phyloP scores from a whole-genome alignment of 208 protist species.

The Polymyxa betae region DNA sequence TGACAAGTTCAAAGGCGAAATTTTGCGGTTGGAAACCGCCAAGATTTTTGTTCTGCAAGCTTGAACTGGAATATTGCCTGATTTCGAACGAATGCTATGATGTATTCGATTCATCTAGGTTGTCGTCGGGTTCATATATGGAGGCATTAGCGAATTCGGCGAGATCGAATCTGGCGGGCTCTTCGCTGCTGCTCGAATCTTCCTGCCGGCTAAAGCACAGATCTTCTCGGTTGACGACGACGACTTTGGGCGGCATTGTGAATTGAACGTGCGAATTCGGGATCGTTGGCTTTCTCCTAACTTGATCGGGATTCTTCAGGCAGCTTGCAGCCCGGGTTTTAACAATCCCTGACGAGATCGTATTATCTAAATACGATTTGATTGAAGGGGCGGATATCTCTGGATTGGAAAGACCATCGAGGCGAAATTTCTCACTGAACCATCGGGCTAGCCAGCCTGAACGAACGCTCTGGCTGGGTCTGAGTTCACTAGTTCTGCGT shows the following conservation, averaged over 20 bases:
- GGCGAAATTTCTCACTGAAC: not conserved
- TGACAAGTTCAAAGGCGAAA: no score
- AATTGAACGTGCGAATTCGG: not conserved
- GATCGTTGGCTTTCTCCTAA: not conserved
- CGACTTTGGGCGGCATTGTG: not conserved
- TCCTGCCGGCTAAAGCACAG: slow-evolving; percentile 28
- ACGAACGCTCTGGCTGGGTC: no score
- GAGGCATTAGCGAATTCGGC: not conserved
- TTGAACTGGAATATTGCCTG: no score
- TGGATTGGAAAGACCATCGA: not conserved
- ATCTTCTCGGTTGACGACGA: slow-evolving; percentile 1
- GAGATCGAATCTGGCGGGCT: slow-evolving; percentile 28
- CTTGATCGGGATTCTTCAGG: not conserved
- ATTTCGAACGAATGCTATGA: no score
- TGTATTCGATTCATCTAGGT: not conserved
- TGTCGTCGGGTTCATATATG: no score
- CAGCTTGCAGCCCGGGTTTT: not conserved
- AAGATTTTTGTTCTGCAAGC: no score
- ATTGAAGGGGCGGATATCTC: not conserved
- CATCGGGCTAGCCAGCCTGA: not conserved
- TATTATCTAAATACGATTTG: not conserved
- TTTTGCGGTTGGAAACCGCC: no score
- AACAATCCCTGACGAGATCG: not conserved
- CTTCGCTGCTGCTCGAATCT: not conserved
- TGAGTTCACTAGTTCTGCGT: no score